Conservation (phyloP, 2,329 filamentous ascomycete genomes). For the Nakataea oryzae region DNA sequence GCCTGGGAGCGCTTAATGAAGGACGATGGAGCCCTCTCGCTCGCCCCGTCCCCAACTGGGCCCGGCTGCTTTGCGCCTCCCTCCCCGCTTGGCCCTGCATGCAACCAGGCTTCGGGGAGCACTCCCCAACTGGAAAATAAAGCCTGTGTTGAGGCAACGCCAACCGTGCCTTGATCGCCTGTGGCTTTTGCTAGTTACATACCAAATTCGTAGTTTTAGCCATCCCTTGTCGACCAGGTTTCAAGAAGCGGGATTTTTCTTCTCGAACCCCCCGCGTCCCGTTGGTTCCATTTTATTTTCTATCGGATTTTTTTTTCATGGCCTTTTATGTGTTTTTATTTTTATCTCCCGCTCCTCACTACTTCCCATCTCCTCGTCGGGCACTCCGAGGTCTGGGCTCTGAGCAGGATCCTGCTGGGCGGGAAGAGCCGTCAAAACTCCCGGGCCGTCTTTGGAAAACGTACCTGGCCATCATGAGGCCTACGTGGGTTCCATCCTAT, state of each 20-base stretch:
- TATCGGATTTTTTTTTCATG: background rate
- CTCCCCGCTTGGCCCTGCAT: no score
- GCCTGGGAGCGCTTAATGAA: background rate
- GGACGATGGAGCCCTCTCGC: no score
- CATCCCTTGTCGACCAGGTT: no score
- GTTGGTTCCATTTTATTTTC: background rate
- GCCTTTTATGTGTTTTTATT: background rate
- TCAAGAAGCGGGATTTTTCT: background rate
- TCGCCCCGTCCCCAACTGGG: background rate
- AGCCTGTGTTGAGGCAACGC: no score
- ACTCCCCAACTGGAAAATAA: no score
- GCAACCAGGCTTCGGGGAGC: no score
- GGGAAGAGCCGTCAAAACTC: background rate
- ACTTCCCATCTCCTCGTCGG: background rate
- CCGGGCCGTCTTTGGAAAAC: background rate
- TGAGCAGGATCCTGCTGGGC: background rate
- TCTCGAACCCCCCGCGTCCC: no score
- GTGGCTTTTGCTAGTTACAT: background rate
- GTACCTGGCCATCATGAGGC: background rate
- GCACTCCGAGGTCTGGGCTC: no score
- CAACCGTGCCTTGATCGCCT: no score
- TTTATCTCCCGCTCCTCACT: background rate
- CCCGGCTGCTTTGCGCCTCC: background rate
- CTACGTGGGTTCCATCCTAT: background rate
- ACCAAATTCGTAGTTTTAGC: background rate